Evolutionary conservation across 345 rosid species (phyloP), one percentile per base, ranked within the genome.

Genomic region (Eucalyptus pauciflora): DNA sequence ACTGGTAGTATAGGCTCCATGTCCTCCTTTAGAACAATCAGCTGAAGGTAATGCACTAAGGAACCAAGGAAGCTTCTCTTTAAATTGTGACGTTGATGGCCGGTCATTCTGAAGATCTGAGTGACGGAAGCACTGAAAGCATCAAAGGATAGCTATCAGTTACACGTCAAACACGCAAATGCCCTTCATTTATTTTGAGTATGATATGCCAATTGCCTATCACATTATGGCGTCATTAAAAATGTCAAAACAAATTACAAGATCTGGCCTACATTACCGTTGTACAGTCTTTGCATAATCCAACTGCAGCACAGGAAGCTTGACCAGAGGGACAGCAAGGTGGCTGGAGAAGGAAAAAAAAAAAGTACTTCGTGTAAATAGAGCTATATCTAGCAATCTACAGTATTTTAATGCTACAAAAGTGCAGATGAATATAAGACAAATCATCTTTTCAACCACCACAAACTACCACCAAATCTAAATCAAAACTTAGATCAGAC

Each of bases 21-120:
- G 99, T 87, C 99, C 99, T 71, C 98, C 99, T 94, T 98, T 98
- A 41, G 99, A 96, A 94, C 99, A 98, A 89, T 96, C 99, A 86
- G 97, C 96, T 51, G 99, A 98, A 71, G 99, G 99, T 91, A 98
- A 93, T 67, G 99, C 96, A 86, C 90, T 92, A 60, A 98, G 99
- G 94, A 98, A 98, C 98, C 98, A 97, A 87, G 99, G 99, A 89
- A 98, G 97, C 92, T 97, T 98, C 91, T 96, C 97, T 94, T 83
- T 95, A 85, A 97, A 98, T 88, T 97, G 99, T 86, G 91, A 62
- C 24, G 99, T 96, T 81, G 98, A 95, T 37, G 99, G 99, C 27
- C 99, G 99, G 87, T 93, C 98, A 88, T 93, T 95, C 89, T 91
- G 92, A 90, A 98, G 94, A 92, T 98, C 99, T 7, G 98, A 94